These are phyloP conservation scores for Beauveria australis DNA, from an alignment of 2,329 filamentous ascomycete genomes.

Conservation along the genomic window DNA sequence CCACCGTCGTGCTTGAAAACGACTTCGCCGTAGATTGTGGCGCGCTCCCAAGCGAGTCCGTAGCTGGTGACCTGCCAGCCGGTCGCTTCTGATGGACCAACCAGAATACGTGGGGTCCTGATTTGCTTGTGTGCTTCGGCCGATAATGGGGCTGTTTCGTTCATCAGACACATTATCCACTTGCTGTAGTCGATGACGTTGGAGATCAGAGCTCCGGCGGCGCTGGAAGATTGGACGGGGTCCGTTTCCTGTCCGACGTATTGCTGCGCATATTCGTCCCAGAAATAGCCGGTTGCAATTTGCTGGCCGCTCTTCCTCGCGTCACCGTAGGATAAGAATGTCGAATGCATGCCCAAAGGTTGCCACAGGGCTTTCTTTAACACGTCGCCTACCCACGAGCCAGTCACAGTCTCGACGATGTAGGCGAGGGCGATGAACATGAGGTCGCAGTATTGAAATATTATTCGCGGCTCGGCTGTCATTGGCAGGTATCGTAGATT, in stretches of 20 bases:
- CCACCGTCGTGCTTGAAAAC: constrained; percentile 14
- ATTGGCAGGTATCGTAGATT: constrained; percentile 32
- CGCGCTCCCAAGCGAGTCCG: constrained; percentile 13
- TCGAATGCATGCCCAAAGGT: constrained; percentile 19
- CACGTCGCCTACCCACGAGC: constrained; percentile 25
- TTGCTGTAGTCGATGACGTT: constrained; percentile 38
- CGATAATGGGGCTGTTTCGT: constrained; percentile 4
- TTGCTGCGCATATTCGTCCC: constrained; percentile 7
- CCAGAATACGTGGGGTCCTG: neutral
- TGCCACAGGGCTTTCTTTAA: constrained; percentile 28
- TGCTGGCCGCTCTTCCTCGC: neutral
- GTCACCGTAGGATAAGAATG: neutral
- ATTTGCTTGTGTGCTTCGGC: neutral
- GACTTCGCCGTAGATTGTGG: constrained; percentile 13
- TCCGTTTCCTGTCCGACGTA: constrained; percentile 19
- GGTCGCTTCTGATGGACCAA: neutral
- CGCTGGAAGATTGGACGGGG: constrained; percentile 19
- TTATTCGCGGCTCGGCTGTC: constrained; percentile 29
- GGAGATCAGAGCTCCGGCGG: constrained; percentile 29
- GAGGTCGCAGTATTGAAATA: constrained; percentile 37
- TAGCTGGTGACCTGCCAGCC: constrained; percentile 13
- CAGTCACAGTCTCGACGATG: constrained; percentile 30
- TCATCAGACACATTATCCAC: constrained; percentile 37
- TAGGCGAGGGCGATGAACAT: constrained; percentile 34
- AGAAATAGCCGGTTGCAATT: neutral